Evolutionary conservation across 768 basidiomycete genomes (phyloP), one percentile per base, ranked within the genome.

Genomic region (Mycena pura): DNA sequence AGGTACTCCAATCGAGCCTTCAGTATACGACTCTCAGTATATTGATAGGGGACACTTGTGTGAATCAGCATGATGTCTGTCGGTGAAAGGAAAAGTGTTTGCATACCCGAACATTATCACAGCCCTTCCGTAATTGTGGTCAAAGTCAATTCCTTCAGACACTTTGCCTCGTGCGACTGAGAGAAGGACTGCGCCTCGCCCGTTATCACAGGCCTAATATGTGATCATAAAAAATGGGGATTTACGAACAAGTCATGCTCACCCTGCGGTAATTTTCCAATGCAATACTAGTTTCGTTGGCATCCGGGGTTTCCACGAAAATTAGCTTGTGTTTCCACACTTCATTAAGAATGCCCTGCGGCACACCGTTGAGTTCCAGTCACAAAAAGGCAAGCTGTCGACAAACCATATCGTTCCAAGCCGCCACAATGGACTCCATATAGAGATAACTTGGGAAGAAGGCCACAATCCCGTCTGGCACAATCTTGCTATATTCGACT

Each of bases 391-490:
- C 28, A 44, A 28, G 48, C 32, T 21, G 46, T n/a, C n/a, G 44
- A 77, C 90, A 51, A 73, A 96, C 97, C 97, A 99, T 99, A 74
- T 99, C 97, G 71, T 99, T 98, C 97, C 97, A 99, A n/a, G 97
- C 97, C 2, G 95, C 95, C 11, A 99, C 97, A 60, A 99, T 99
- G 22, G 93, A 95, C 76, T 99, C 97, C 97, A 99, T 99, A 75
- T 99, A 99, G 14, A 99, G 86, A 78, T 99, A 99, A 76, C 93
- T 95, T 19, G 97, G 97, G 77, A 99, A 99, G 83, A 99, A 99
- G 5, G 95, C 96, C 19, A 99, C 97, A 62, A 99, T 92, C 13
- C 97, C 97, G 75, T 99, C 97, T 8, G 97, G 97, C 2, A 99
- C 96, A 53, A 93, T 94, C 73, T 96, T 96, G 79, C 93, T 93